Evolutionary conservation across 805 yeast genomes (phyloP).

Genomic region (Candida krabiensis): DNA sequence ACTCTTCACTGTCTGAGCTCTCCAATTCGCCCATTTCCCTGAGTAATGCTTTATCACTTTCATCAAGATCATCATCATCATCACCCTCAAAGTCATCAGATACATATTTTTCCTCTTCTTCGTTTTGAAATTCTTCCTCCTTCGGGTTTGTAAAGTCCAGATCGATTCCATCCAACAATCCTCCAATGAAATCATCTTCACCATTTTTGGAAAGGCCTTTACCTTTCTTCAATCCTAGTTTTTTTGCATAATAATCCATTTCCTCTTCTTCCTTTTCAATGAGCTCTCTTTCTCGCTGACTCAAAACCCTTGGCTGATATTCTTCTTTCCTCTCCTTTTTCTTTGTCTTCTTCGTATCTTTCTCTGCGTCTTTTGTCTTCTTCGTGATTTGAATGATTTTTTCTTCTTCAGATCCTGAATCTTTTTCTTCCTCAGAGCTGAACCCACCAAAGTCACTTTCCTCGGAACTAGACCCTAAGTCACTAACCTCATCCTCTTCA

Average conservation of each 20-base stretch:
- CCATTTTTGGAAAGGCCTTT: conserved; percentile 49
- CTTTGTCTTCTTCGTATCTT: conserved; percentile 1
- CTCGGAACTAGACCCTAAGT: conserved; percentile 8
- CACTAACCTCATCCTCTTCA: conserved; percentile 23
- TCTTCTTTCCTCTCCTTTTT: conserved; percentile 10
- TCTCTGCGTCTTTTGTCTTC: conserved; percentile 7
- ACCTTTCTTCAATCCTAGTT: conserved; percentile 65
- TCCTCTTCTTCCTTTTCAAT: conserved; percentile 70
- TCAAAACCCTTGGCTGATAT: conserved; percentile 24
- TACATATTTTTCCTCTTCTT: conserved; percentile 24
- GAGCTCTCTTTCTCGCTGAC: conserved; percentile 48
- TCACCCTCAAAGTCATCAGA: conserved; percentile 33
- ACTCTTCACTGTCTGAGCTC: conserved; percentile 20
- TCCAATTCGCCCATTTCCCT: conserved; percentile 34
- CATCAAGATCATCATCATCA: conserved; percentile 31
- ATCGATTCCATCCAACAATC: conserved; percentile 77
- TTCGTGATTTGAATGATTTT: conserved; percentile 35
- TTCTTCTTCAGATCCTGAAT: conserved; percentile 10
- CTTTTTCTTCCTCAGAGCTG: conserved; percentile 8
- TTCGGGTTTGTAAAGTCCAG: conserved; percentile 36
- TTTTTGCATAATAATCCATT: conserved; percentile 77
- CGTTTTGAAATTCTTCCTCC: conserved; percentile 19
- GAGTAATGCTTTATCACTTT: conserved; percentile 30
- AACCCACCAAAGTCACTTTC: conserved; percentile 4
- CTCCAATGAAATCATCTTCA: conserved; percentile 78